Evolutionary conservation across 805 yeast species (phyloP), one percentile per base, ranked within the genome.

Genomic region (Starmerella kuoi): DNA sequence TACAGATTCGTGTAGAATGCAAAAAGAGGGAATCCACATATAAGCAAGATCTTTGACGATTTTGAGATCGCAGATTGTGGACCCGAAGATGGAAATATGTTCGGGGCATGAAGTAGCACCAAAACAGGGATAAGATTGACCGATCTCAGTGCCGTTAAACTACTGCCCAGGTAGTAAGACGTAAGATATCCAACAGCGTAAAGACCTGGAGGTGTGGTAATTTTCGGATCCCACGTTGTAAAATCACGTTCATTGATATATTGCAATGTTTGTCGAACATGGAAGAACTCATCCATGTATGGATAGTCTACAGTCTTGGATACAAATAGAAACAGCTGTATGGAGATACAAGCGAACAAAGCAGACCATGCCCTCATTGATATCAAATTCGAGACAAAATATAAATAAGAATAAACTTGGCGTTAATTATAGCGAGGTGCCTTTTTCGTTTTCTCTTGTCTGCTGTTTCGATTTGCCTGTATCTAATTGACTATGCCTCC

Each of bases 131-230:
- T 19, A 11, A 79, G 60, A 54, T 88, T 88, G 18, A 81, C 58
- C 15, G 66, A 50, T 47, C 93, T 61, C 40, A 78, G 58, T 4
- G 38, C 62, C 1, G 63, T 50, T 18, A 72, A 47, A 17, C 28
- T 18, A 2, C 35, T 28, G 5, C 39, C 43, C 46, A 3, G 58
- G 49, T 22, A 46, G 9, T 42, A 54, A 52, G 47, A 33, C 6
- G 51, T 27, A 23, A 53, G 20, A 15, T 47, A 32, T 28, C 62
- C 55, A 9, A 51, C 34, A 5, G 68, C 38, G 57, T 91, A 88
- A 15, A 88, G 64, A 0, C 97, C 98, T 1, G 97, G 97, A 1
- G 98, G 98, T 0, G 98, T 91, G 2, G 98, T 88, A 57, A 91
- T 85, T 56, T 88, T 87, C 11, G 76, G 69, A 59, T 91, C 85